Evolutionary conservation across 208 protist genomes (phyloP).

Genomic region (Leishmania tarentolae): DNA sequence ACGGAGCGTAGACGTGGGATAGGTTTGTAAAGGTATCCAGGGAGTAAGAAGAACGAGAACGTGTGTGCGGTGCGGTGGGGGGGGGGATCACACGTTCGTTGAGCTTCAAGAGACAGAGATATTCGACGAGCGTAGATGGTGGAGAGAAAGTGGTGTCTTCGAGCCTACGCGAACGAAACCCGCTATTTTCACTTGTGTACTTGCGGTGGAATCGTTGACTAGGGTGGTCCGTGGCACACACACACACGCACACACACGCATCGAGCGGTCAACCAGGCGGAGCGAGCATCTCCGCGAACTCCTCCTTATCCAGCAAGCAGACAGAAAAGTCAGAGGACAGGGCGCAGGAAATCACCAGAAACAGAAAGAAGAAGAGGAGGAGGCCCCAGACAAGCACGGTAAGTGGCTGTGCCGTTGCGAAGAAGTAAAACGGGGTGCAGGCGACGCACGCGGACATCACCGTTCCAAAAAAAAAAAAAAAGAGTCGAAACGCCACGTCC

Average conservation of each 20-base stretch:
- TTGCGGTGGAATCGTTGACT: not conserved
- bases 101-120: not conserved
- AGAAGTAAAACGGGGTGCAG: not conserved
- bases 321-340: not conserved
- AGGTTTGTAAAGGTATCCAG: not conserved
- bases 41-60: not conserved
- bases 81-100: not conserved
- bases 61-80: not conserved
- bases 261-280: not conserved
- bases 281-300: not conserved
- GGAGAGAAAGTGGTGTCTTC: not conserved
- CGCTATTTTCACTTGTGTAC: not conserved
- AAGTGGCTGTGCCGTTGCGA: too few relatives aligned
- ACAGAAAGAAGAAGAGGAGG: conserved; percentile 11
- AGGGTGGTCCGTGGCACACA: not conserved
- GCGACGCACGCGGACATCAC: not conserved
- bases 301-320: not conserved
- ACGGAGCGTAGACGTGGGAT: not conserved
- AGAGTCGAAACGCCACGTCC: not conserved
- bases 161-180: not conserved
- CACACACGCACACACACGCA: not conserved
- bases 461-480: not conserved
- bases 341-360: not conserved
- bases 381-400: not conserved
- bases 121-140: not conserved